A percentile compares a stretch with the other conserved stretches of the same genome.
Conservation (phyloP, 257 asterid species). For the Paraleonurus japonicus region DNA sequence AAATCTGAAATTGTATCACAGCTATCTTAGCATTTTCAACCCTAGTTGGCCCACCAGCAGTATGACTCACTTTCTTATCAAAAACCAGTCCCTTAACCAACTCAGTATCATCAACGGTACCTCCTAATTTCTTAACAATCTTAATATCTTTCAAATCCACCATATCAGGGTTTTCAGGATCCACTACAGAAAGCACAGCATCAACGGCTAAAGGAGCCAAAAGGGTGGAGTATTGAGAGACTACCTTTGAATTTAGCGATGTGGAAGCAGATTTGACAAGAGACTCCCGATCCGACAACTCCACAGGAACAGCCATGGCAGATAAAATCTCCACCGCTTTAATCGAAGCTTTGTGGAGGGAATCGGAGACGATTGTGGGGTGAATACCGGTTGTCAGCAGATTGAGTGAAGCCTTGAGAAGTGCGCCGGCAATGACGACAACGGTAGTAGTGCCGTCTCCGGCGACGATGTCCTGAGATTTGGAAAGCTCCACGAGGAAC, state of each 20-base stretch:
- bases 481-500: conserved; percentile 89
- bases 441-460: conserved; percentile 98
- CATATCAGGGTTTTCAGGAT: conserved; percentile 81
- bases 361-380: conserved; percentile 76
- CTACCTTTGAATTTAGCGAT: conserved; percentile 84
- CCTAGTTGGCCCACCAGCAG: conserved; percentile 87
- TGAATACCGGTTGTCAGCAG: conserved; percentile 70
- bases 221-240: conserved; percentile 90
- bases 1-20: conserved; percentile 91
- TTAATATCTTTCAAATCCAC: conserved; percentile 91
- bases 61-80: conserved; percentile 97
- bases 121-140: conserved; percentile 90
- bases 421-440: conserved; percentile 79
- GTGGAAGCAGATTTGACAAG: conserved; percentile 81
- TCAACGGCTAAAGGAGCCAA: conserved; percentile 98
- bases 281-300: conserved; percentile 71
- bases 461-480: conserved; percentile 86
- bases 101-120: conserved; percentile 95
- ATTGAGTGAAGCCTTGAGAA: conserved; percentile 54
- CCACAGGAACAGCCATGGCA: conserved; percentile 87
- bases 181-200: conserved; percentile 89
- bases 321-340: conserved; percentile 74
- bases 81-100: conserved; percentile 78
- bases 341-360: conserved; percentile 65
- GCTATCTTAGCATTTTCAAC: conserved; percentile 92